These are phyloP conservation scores for Nannochloris sp. DNA, from an alignment of 139 green algal species.

Conservation along the genomic window DNA sequence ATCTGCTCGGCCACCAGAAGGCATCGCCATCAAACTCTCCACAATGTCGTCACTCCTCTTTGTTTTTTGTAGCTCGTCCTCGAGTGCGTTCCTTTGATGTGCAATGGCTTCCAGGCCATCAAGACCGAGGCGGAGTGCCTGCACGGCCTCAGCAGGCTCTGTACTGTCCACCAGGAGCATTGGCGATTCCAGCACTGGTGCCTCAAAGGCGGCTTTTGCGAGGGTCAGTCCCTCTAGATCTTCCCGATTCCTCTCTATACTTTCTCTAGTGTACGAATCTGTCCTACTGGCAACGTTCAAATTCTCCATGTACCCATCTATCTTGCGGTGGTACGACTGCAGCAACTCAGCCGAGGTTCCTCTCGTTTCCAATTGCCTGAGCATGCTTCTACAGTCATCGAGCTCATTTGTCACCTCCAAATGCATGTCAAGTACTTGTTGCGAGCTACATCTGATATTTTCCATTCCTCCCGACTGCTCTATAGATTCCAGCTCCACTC, in stretches of 20 bases:
- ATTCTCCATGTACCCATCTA: slow-evolving; percentile 50
- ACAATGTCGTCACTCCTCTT: slow-evolving; percentile 87
- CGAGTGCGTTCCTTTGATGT: slow-evolving; percentile 57
- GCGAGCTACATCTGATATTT: slow-evolving; percentile 52
- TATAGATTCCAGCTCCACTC: slow-evolving; percentile 68
- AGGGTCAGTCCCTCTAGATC: slow-evolving; percentile 42
- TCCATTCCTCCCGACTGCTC: slow-evolving; percentile 51
- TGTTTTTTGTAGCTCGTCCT: slow-evolving; percentile 76
- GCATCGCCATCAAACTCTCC: slow-evolving; percentile 66
- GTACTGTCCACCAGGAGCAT: slow-evolving; percentile 44
- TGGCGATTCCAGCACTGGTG: slow-evolving; percentile 62
- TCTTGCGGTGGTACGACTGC: slow-evolving; percentile 57
- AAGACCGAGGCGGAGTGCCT: slow-evolving; percentile 51
- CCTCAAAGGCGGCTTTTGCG: slow-evolving; percentile 42
- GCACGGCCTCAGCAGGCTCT: slow-evolving; percentile 58
- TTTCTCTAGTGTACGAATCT: slow-evolving; percentile 47
- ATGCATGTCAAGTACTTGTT: slow-evolving; percentile 54
- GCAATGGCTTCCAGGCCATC: slow-evolving; percentile 44
- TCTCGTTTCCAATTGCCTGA: slow-evolving; percentile 50
- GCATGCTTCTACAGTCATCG: slow-evolving; percentile 41
- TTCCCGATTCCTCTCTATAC: slow-evolving; percentile 34
- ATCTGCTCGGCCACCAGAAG: slow-evolving; percentile 29
- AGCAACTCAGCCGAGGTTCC: slow-evolving; percentile 46
- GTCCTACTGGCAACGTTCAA: slow-evolving; percentile 58
- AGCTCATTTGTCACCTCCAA: slow-evolving; percentile 39